phyloP scores from a whole-genome alignment of 441 rosid genomes.

The Kokia cookei region DNA sequence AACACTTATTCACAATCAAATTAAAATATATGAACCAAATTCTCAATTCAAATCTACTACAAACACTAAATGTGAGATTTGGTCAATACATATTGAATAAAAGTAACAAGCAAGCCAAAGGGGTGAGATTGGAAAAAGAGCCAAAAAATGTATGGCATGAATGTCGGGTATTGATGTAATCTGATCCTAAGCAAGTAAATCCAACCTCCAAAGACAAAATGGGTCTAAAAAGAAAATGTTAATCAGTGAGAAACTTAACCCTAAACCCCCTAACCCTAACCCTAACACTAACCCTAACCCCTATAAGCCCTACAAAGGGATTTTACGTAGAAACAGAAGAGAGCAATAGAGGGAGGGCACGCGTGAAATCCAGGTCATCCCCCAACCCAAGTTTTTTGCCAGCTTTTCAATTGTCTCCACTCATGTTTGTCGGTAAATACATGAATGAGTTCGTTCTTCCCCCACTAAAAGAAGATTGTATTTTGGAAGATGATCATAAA shows the following conservation, averaged over 20 bases:
- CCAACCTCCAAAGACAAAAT: constrained; percentile 12
- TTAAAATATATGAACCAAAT: no score
- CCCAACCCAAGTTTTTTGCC: constrained; percentile 8
- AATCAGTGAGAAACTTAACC: constrained; percentile 15
- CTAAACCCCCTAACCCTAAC: neutral
- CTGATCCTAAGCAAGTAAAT: constrained; percentile 9
- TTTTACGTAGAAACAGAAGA: neutral
- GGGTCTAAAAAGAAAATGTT: constrained; percentile 9
- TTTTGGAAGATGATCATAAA: constrained; percentile 1
- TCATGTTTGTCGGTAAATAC: constrained; percentile 11
- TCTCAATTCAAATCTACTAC: no score
- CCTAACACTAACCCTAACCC: no score
- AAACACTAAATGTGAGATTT: no score
- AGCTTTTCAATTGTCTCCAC: constrained; percentile 1
- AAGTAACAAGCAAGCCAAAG: neutral
- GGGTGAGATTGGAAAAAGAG: constrained; percentile 20
- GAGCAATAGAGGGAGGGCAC: constrained; percentile 21
- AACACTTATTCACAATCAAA: accelerated
- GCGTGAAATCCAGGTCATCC: constrained; percentile 37
- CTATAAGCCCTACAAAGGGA: neutral
- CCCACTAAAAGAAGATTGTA: constrained; percentile 1
- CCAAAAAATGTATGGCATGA: constrained; percentile 10
- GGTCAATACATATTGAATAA: no score
- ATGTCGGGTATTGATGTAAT: constrained; percentile 8
- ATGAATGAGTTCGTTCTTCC: neutral